These are phyloP conservation scores for Crithidia bombi DNA, from an alignment of 208 protist species.

Conservation along the genomic window DNA sequence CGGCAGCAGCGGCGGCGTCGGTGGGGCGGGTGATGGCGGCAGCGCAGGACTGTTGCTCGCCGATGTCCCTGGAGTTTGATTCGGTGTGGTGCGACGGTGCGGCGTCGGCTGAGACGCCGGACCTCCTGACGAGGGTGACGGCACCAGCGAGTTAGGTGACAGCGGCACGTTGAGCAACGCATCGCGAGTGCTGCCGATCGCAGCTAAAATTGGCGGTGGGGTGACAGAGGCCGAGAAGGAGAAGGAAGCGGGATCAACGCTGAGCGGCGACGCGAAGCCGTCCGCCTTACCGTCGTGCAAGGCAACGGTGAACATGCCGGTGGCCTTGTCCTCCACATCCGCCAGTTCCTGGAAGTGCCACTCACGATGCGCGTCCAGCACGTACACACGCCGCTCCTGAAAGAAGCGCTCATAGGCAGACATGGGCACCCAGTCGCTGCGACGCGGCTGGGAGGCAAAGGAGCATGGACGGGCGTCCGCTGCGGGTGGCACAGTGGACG, in stretches of 20 bases:
- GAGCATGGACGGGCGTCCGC: background rate
- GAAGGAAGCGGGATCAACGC: conserved; percentile 9
- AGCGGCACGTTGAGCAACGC: conserved; percentile 3
- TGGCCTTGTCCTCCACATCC: conserved; percentile 39
- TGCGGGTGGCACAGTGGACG: background rate
- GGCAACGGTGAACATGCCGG: conserved; percentile 57
- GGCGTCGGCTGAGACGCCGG: no score
- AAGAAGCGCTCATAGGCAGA: conserved; percentile 67
- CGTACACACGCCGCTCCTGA: conserved; percentile 67
- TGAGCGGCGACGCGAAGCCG: conserved; percentile 12
- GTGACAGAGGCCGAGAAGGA: background rate
- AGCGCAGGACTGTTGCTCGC: conserved; percentile 32
- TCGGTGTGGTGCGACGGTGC: conserved; percentile 18
- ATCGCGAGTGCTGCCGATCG: background rate
- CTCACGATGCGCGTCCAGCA: conserved; percentile 67
- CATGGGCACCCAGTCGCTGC: conserved; percentile 15
- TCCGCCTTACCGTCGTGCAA: conserved; percentile 40
- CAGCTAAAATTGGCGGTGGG: background rate
- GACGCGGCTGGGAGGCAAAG: background rate
- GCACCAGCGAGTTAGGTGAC: conserved; percentile 8
- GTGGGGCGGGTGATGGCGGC: conserved; percentile 18
- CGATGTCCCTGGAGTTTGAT: conserved; percentile 23
- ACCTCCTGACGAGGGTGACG: conserved; percentile 8
- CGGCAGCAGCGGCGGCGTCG: conserved; percentile 33
- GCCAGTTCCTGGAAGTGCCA: conserved; percentile 72